These are phyloP conservation scores for Mercurialis annua DNA, from an alignment of 345 rosid genomes.

Conservation along the genomic window DNA sequence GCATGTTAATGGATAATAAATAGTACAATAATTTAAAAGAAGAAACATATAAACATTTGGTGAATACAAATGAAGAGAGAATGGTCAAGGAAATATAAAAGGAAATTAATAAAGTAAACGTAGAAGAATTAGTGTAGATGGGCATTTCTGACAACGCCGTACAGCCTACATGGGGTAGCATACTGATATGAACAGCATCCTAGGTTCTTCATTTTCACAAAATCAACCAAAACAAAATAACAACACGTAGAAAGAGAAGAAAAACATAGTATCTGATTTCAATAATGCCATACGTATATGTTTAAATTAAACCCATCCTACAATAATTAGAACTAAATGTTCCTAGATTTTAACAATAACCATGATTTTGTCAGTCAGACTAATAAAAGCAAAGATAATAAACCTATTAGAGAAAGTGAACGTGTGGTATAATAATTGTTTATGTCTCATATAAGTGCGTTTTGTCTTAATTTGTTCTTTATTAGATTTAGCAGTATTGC, in stretches of 20 bases:
- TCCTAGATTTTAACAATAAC: constrained; percentile 8
- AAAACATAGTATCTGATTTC: constrained; percentile 15
- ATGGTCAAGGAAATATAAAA: background rate
- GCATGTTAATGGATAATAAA: background rate
- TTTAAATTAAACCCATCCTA: constrained; percentile 4
- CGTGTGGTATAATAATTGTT: constrained; percentile 5
- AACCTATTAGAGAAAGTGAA: background rate
- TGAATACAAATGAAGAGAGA: background rate
- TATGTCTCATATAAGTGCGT: background rate
- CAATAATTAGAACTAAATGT: background rate
- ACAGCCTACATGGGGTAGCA: constrained; percentile 42
- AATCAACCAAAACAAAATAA: background rate
- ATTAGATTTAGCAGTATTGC: constrained; percentile 6
- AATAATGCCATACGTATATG: constrained; percentile 20
- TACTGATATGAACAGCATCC: constrained; percentile 57
- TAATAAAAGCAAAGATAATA: background rate
- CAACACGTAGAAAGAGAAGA: constrained; percentile 8
- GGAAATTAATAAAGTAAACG: constrained; percentile 7
- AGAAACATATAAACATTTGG: background rate
- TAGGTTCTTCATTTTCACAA: constrained; percentile 29
- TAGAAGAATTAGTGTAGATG: background rate
- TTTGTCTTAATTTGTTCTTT: background rate
- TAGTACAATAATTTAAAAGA: background rate
- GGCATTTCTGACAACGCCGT: constrained; percentile 36
- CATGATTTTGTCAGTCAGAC: constrained; percentile 27